Evolutionary conservation across 495 filamentous ascomycete species (phyloP).

Genomic region (Chaetomium fimeti): DNA sequence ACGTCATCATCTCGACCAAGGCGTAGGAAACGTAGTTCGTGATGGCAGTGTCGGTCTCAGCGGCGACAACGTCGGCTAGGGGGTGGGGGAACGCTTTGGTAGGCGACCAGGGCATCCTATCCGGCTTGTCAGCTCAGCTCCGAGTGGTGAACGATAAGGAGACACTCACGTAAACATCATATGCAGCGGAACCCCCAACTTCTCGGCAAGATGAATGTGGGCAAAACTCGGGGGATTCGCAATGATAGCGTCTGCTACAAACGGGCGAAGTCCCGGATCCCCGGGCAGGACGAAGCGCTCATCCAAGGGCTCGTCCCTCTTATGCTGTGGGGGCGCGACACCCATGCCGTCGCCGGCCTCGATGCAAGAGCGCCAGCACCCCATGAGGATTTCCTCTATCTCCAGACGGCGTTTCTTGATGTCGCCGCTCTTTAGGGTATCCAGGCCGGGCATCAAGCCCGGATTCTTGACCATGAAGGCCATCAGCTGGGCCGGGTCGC

Average conservation of each 20-base stretch:
- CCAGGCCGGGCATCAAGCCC: constrained; percentile 63
- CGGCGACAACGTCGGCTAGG: constrained; percentile 62
- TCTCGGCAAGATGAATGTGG: constrained; percentile 65
- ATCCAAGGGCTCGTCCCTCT: constrained; percentile 25
- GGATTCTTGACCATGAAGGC: constrained; percentile 83
- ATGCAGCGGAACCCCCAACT: constrained; percentile 62
- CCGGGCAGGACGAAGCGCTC: constrained; percentile 27
- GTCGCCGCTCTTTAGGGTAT: constrained; percentile 64
- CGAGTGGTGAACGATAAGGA: too few relatives aligned
- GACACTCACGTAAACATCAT: constrained; percentile 56
- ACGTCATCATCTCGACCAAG: constrained; percentile 66
- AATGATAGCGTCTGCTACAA: constrained; percentile 71
- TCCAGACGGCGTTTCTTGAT: constrained; percentile 57
- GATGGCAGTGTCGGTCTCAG: constrained; percentile 55
- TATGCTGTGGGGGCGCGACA: constrained; percentile 22
- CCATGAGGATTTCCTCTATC: constrained; percentile 62
- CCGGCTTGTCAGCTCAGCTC: background rate
- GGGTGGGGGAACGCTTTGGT: constrained; percentile 69
- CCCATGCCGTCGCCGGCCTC: constrained; percentile 47
- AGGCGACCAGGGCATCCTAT: constrained; percentile 57
- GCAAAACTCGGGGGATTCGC: constrained; percentile 67
- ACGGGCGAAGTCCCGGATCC: constrained; percentile 42
- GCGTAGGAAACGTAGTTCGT: constrained; percentile 75
- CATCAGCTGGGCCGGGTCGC: constrained; percentile 72
- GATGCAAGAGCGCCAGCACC: constrained; percentile 62